Percentiles rank a stretch among this genome's conserved stretches.
Conservation (phyloP, 192 early-diverging fungal genomes). For the Fimicolochytrium jonesii region DNA sequence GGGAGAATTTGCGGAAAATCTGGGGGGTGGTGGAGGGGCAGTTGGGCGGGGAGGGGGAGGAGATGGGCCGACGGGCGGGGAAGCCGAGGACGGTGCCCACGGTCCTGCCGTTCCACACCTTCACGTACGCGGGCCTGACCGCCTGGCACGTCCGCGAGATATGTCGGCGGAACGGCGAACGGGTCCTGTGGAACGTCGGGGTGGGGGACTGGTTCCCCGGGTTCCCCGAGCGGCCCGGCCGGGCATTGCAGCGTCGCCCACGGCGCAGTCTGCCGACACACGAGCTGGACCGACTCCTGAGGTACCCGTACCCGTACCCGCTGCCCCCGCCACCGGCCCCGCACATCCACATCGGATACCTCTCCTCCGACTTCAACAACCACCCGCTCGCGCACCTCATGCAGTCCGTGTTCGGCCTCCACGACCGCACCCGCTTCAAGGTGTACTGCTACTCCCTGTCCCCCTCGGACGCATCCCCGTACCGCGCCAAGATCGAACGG, state of each 20-base stretch:
- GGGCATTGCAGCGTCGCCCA: background rate
- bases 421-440: constrained; percentile 67
- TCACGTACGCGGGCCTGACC: constrained; percentile 78
- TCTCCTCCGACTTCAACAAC: constrained; percentile 91
- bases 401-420: constrained; percentile 93
- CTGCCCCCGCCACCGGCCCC: constrained; percentile 68
- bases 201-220: constrained; percentile 56
- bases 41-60: constrained; percentile 55
- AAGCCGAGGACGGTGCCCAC: constrained; percentile 69
- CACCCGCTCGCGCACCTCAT: constrained; percentile 90
- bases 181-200: constrained; percentile 70
- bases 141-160: constrained; percentile 82
- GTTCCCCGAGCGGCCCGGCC: constrained; percentile 37
- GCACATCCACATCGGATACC: constrained; percentile 76
- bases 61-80: constrained; percentile 9
- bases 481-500: constrained; percentile 73
- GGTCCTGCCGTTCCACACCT: constrained; percentile 91
- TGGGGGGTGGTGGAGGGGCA: constrained; percentile 76
- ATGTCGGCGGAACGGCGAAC: constrained; percentile 78
- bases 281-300: background rate
- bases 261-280: background rate
- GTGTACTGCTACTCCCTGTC: constrained; percentile 85
- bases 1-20: constrained; percentile 68
- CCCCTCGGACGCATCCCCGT: constrained; percentile 68
- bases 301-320: constrained; percentile 62